phyloP scores from a whole-genome alignment of 2,329 filamentous ascomycete genomes.

The Herpotrichia juniperi region DNA sequence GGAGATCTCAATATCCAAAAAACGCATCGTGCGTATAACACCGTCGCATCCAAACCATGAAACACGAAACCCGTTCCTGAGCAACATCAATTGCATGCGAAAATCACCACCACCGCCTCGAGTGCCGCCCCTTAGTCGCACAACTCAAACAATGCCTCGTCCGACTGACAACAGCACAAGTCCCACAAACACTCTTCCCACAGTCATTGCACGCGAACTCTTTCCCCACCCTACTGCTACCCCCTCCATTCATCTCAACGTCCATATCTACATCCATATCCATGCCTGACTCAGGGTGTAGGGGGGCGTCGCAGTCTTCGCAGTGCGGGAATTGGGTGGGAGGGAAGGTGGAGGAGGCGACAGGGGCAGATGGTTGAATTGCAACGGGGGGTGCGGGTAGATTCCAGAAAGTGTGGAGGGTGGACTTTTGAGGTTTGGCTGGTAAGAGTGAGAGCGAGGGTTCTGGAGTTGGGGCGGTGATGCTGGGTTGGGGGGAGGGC shows the following conservation, averaged over 20 bases:
- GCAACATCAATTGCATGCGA: too few relatives aligned
- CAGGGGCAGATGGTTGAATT: conserved; percentile 20
- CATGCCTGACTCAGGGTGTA: conserved; percentile 33
- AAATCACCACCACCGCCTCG: conserved; percentile 15
- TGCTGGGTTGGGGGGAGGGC: conserved; percentile 35
- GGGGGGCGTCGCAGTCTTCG: conserved; percentile 51
- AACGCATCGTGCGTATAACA: too few relatives aligned
- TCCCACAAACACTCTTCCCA: conserved; percentile 48
- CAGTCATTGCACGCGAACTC: conserved; percentile 47
- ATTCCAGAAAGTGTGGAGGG: conserved; percentile 56
- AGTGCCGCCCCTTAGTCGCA: conserved; percentile 30
- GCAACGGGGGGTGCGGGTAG: conserved; percentile 41
- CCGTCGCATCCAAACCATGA: too few relatives aligned
- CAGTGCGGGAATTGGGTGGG: conserved; percentile 34
- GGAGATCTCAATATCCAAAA: too few relatives aligned
- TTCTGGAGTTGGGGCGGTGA: conserved; percentile 28
- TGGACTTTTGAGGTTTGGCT: conserved; percentile 48
- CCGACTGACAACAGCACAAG: conserved; percentile 48
- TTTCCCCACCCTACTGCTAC: conserved; percentile 23
- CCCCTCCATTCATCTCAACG: conserved; percentile 28
- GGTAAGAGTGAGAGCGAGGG: conserved; percentile 7
- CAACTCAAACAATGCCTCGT: conserved; percentile 50
- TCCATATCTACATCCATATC: conserved; percentile 49
- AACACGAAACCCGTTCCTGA: too few relatives aligned
- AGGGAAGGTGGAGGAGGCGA: conserved; percentile 8